These are phyloP conservation scores for Litchi chinensis DNA, from an alignment of 345 rosid species.

Conservation along the genomic window DNA sequence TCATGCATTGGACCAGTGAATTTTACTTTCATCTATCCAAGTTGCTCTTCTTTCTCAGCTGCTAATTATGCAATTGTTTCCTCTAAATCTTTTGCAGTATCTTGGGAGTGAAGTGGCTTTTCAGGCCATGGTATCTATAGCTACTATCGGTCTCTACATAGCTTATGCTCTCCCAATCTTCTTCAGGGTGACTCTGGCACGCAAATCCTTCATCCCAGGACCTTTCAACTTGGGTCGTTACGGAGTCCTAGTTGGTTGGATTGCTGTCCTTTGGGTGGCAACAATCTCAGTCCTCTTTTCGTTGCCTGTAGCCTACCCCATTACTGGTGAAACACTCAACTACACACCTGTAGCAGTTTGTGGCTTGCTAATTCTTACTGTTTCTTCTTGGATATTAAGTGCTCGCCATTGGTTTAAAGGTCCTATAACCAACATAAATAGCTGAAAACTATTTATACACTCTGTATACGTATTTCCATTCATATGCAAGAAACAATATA, in stretches of 20 bases:
- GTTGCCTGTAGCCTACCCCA: constrained; percentile 85
- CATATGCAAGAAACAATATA: neutral
- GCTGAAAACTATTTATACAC: constrained; percentile 24
- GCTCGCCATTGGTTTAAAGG: constrained; percentile 90
- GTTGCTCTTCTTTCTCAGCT: constrained; percentile 8
- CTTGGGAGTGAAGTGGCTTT: constrained; percentile 91
- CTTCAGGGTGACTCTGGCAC: constrained; percentile 79
- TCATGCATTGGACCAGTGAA: too few relatives aligned
- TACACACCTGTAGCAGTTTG: constrained; percentile 90
- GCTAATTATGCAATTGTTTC: neutral
- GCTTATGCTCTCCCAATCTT: constrained; percentile 91
- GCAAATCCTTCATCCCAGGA: constrained; percentile 70
- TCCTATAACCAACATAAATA: constrained; percentile 64
- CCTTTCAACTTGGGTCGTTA: constrained; percentile 84
- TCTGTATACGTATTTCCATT: neutral
- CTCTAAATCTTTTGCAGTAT: constrained; percentile 54
- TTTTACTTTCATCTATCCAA: too few relatives aligned
- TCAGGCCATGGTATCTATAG: constrained; percentile 96
- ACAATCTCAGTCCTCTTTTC: constrained; percentile 92
- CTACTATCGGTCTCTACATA: constrained; percentile 91
- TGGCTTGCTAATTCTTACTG: constrained; percentile 59
- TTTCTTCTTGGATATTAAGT: constrained; percentile 64
- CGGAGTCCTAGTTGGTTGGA: constrained; percentile 73
- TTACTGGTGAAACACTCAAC: constrained; percentile 78
- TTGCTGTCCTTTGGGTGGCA: constrained; percentile 85